Percentiles rank a stretch among this genome's conserved stretches.
These are phyloP conservation scores for Rugonectria rugulosa DNA, from an alignment of 2,329 filamentous ascomycete genomes.

Conservation along the genomic window DNA sequence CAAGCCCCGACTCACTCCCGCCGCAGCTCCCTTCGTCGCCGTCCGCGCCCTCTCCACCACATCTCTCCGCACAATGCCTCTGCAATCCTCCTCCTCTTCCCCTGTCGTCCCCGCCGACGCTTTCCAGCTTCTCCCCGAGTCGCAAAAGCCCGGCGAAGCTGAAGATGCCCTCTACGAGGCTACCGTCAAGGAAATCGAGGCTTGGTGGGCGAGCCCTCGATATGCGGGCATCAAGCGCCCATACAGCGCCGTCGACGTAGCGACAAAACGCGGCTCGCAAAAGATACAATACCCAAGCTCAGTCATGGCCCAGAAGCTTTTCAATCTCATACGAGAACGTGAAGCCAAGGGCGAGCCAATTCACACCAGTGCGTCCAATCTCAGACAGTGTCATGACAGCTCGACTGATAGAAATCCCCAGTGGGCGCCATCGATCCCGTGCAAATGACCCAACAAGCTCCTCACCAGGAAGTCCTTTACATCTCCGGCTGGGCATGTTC, in stretches of 20 bases:
- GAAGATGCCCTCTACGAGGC: conserved; percentile 88
- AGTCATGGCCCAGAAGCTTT: conserved; percentile 93
- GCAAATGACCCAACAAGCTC: conserved; percentile 98
- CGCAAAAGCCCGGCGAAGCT: conserved; percentile 77
- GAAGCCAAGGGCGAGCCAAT: conserved; percentile 83
- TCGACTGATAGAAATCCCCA: conserved; percentile 42
- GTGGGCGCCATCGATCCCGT: conserved; percentile 99
- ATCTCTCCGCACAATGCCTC: conserved; percentile 38
- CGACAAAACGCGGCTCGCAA: conserved; percentile 89
- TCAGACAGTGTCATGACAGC: background rate
- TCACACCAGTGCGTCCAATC: conserved; percentile 76
- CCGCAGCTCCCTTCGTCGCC: conserved; percentile 28
- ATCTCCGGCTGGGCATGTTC: conserved; percentile 98
- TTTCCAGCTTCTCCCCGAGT: conserved; percentile 84
- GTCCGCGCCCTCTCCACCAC: conserved; percentile 44
- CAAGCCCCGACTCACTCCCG: conserved; percentile 26
- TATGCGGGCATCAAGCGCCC: conserved; percentile 91
- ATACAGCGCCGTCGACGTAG: conserved; percentile 89
- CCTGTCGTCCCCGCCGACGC: conserved; percentile 67
- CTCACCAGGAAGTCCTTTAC: conserved; percentile 95
- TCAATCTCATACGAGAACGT: conserved; percentile 83
- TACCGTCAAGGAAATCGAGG: conserved; percentile 83
- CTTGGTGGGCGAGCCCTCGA: conserved; percentile 88
- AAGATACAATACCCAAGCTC: conserved; percentile 91
- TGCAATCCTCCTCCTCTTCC: conserved; percentile 42